phyloP scores from a whole-genome alignment of 2,329 filamentous ascomycete species.

The Claviceps sorghi region DNA sequence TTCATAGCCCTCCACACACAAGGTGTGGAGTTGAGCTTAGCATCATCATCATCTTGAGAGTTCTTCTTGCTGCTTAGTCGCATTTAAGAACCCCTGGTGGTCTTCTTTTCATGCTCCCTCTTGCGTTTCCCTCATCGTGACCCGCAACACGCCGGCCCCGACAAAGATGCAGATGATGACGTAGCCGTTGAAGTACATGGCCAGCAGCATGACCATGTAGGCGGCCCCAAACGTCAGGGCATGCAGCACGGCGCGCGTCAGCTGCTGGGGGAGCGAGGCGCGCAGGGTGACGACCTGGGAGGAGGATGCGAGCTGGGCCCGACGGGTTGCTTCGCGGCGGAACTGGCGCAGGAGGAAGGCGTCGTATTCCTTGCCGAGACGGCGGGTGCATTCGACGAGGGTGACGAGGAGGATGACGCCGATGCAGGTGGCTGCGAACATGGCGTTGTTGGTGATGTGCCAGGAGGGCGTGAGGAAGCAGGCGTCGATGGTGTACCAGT shows the following conservation, averaged over 20 bases:
- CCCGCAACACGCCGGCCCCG: conserved; percentile 32
- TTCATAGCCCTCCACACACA: too few relatives aligned
- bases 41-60: too few relatives aligned
- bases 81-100: too few relatives aligned
- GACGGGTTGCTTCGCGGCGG: conserved; percentile 16
- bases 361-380: conserved; percentile 59
- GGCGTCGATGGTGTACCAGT: conserved; percentile 57
- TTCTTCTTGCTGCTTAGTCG: too few relatives aligned
- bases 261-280: conserved; percentile 50
- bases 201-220: conserved; percentile 61
- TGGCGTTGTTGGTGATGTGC: conserved; percentile 54
- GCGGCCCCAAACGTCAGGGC: conserved; percentile 57
- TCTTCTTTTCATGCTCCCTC: too few relatives aligned
- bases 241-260: conserved; percentile 49
- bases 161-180: conserved; percentile 65
- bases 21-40: too few relatives aligned
- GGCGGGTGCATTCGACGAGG: conserved; percentile 55
- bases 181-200: conserved; percentile 53
- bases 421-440: conserved; percentile 69
- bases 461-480: conserved; percentile 58
- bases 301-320: not conserved
- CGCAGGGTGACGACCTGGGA: conserved; percentile 23
- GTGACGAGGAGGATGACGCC: conserved; percentile 60
- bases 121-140: too few relatives aligned
- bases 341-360: conserved; percentile 42